phyloP scores from a whole-genome alignment of 768 basidiomycete species.

The Austroboletus eburneus region DNA sequence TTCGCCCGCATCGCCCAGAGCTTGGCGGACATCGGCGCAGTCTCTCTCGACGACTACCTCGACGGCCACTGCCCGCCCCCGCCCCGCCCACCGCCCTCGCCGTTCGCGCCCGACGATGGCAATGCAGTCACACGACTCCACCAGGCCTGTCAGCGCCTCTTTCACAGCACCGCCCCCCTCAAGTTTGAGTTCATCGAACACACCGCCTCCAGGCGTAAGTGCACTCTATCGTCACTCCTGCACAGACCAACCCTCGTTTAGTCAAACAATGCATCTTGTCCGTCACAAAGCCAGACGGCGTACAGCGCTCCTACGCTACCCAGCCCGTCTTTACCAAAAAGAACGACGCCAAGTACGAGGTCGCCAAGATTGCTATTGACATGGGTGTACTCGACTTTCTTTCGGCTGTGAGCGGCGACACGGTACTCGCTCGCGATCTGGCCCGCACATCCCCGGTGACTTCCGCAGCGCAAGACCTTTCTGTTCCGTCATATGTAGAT shows the following conservation, averaged over 20 bases:
- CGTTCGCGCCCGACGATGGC: not conserved
- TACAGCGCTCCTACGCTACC: slow-evolving; percentile 50
- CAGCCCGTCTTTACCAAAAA: slow-evolving; percentile 41
- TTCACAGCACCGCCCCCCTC: slow-evolving; percentile 39
- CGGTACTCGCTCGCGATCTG: slow-evolving; percentile 33
- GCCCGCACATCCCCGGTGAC: slow-evolving; percentile 18
- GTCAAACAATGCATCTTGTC: slow-evolving; percentile 61
- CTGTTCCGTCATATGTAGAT: slow-evolving; percentile 20
- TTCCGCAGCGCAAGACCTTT: not conserved
- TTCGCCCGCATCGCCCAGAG: slow-evolving; percentile 24
- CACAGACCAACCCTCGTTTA: slow-evolving; percentile 27
- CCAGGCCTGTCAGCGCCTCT: slow-evolving; percentile 38
- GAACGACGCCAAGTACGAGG: slow-evolving; percentile 51
- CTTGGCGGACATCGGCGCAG: slow-evolving; percentile 25
- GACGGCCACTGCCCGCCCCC: not conserved
- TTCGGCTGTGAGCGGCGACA: slow-evolving; percentile 38
- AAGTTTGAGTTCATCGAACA: slow-evolving; percentile 49
- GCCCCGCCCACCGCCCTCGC: too few species aligned
- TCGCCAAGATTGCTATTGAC: slow-evolving; percentile 50
- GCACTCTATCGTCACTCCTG: not conserved
- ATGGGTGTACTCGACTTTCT: slow-evolving; percentile 63
- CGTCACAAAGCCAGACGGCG: slow-evolving; percentile 52
- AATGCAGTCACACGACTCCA: slow-evolving; percentile 36
- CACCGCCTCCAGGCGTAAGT: slow-evolving; percentile 33
- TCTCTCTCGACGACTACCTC: slow-evolving; percentile 28